Conservation (phyloP, 2,329 filamentous ascomycete species). For the Harringtonia lauricola region DNA sequence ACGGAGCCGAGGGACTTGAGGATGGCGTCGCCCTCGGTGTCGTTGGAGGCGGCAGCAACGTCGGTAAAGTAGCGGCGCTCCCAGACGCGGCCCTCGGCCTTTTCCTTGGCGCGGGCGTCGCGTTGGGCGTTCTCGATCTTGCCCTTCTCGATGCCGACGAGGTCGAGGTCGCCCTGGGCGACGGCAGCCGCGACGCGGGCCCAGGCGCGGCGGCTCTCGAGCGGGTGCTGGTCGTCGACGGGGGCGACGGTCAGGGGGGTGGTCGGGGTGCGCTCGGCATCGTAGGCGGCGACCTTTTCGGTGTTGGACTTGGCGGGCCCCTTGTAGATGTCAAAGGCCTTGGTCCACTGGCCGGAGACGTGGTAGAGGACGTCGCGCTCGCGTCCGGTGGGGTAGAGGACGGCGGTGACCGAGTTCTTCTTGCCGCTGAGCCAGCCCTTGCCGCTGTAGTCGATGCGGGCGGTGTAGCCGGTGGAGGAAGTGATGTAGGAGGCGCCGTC, state of each 20-base stretch:
- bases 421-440: slow-evolving; percentile 93
- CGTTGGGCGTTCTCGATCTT: slow-evolving; percentile 87
- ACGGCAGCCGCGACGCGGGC: slow-evolving; percentile 74
- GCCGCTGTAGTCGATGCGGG: slow-evolving; percentile 86
- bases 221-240: slow-evolving; percentile 69
- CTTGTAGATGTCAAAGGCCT: slow-evolving; percentile 67
- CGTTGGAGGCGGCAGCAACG: slow-evolving; percentile 27
- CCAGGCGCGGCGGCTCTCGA: slow-evolving; percentile 86
- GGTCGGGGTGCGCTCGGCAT: slow-evolving; percentile 43
- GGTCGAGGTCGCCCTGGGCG: slow-evolving; percentile 71
- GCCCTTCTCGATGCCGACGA: slow-evolving; percentile 65
- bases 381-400: slow-evolving; percentile 57
- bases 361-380: slow-evolving; percentile 70
- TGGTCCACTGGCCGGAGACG: slow-evolving; percentile 85
- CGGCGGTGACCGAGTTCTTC: slow-evolving; percentile 81
- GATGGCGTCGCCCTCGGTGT: slow-evolving; percentile 23
- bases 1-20: slow-evolving; percentile 32
- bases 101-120: slow-evolving; percentile 60
- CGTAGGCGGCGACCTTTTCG: slow-evolving; percentile 45
- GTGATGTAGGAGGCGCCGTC: slow-evolving; percentile 77
- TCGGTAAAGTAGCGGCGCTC: slow-evolving; percentile 70
- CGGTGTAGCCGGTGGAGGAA: slow-evolving; percentile 75
- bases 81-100: slow-evolving; percentile 66
- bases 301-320: slow-evolving; percentile 37
- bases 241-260: slow-evolving; percentile 62